A percentile compares a stretch with the other conserved stretches of the same genome.
These are phyloP conservation scores for Cyclotella sp. DNA, from an alignment of 108 stramenopile species.

Conservation along the genomic window DNA sequence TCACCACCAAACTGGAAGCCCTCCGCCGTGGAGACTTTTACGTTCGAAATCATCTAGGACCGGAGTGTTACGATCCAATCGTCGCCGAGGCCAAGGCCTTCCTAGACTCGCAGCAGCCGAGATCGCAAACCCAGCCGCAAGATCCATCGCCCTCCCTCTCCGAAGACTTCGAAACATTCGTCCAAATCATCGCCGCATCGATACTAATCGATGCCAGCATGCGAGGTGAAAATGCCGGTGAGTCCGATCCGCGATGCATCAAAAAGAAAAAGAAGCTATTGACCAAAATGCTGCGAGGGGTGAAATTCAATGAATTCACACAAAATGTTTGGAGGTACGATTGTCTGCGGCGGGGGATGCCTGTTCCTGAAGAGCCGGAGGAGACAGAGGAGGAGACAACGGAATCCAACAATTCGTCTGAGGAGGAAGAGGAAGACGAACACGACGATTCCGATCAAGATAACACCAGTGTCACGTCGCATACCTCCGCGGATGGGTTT, in stretches of 20 bases:
- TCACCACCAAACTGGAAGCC: constrained; percentile 35
- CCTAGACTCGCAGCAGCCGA: background rate
- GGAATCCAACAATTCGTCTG: background rate
- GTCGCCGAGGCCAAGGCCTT: constrained; percentile 28
- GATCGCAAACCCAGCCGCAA: constrained; percentile 3
- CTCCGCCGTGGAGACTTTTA: constrained; percentile 46
- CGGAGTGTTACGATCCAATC: constrained; percentile 41
- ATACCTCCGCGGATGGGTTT: constrained; percentile 45
- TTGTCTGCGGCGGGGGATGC: constrained; percentile 13
- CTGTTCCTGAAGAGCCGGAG: constrained; percentile 2
- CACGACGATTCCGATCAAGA: constrained; percentile 26
- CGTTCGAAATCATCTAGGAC: constrained; percentile 48
- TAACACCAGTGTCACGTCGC: constrained; percentile 23
- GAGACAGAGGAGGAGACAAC: constrained; percentile 1
- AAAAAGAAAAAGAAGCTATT: constrained; percentile 51
- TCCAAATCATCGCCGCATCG: constrained; percentile 49
- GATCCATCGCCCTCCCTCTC: constrained; percentile 24
- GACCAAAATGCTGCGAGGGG: constrained; percentile 29
- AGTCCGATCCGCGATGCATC: constrained; percentile 48
- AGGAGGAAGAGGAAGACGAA: constrained; percentile 18
- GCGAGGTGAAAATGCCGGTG: constrained; percentile 52
- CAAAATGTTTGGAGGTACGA: constrained; percentile 37
- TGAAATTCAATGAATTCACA: constrained; percentile 29
- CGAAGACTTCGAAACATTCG: constrained; percentile 39
- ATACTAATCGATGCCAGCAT: constrained; percentile 54